phyloP scores from a whole-genome alignment of 73 alveolate genomes.

The Paraurostyla sp. region DNA sequence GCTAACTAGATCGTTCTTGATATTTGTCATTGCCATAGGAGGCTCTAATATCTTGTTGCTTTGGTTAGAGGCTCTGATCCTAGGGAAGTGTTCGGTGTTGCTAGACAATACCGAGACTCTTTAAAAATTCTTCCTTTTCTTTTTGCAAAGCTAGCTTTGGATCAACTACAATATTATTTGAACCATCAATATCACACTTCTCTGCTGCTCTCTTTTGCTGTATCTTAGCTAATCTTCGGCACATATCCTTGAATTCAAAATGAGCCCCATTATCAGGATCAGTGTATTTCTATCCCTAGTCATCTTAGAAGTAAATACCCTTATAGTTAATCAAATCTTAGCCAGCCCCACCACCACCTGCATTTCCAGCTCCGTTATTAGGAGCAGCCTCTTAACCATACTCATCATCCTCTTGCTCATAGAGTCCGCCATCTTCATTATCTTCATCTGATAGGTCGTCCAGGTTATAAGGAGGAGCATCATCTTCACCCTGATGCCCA shows the following conservation, averaged over 20 bases:
- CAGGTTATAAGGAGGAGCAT: conserved; percentile 37
- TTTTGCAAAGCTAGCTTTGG: not conserved
- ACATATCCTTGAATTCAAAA: conserved; percentile 61
- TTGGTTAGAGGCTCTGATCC: too few species aligned
- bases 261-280: conserved; percentile 70
- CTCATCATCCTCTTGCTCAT: conserved; percentile 7
- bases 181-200: too few species aligned
- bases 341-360: conserved; percentile 22
- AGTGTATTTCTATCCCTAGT: conserved; percentile 51
- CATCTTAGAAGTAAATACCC: conserved; percentile 70
- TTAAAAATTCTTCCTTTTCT: conserved; percentile 46
- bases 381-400: not conserved
- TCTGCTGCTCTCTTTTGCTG: not conserved
- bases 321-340: conserved; percentile 55
- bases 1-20: too few species aligned
- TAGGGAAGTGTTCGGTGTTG: too few species aligned
- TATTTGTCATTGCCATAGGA: too few species aligned
- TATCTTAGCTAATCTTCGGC: conserved; percentile 16
- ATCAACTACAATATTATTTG: not conserved
- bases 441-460: conserved; percentile 41
- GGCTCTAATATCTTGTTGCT: too few species aligned
- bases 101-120: not conserved
- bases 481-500: conserved; percentile 31
- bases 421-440: not conserved
- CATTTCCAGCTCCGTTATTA: not conserved